Percentiles rank a stretch among this genome's conserved stretches.
phyloP scores from a whole-genome alignment of 345 rosid species.

The Brassica cretica region DNA sequence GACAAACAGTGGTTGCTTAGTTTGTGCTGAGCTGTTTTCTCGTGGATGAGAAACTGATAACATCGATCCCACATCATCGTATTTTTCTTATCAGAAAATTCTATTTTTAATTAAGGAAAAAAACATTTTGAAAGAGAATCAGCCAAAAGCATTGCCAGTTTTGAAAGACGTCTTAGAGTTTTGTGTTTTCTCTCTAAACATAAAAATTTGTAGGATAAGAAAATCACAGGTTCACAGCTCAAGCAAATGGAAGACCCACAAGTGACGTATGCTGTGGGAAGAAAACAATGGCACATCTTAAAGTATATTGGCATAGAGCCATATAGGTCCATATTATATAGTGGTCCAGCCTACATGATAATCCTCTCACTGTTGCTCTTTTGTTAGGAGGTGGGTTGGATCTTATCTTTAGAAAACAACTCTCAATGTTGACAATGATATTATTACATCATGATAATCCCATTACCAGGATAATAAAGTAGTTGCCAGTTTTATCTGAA shows the following conservation, averaged over 20 bases:
- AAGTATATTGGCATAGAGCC: neutral
- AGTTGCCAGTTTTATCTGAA: neutral
- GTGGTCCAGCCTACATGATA: neutral
- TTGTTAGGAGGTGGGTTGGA: slow-evolving; percentile 7
- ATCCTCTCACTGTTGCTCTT: neutral
- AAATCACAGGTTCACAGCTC: neutral
- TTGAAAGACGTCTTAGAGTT: neutral
- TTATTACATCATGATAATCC: neutral
- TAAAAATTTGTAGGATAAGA: neutral
- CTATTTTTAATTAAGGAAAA: neutral
- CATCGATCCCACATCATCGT: neutral
- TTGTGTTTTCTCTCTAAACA: neutral
- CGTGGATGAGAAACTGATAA: slow-evolving; percentile 29
- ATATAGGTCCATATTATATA: neutral
- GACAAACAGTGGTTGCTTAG: slow-evolving; percentile 22
- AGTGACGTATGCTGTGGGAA: neutral
- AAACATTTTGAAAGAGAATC: neutral
- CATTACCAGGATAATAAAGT: neutral
- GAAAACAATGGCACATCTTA: neutral
- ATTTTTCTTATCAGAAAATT: neutral
- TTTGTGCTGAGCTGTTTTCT: slow-evolving; percentile 32
- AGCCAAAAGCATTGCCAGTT: neutral
- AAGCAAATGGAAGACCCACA: slow-evolving; percentile 11
- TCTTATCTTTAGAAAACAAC: slow-evolving; percentile 31
- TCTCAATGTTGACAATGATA: slow-evolving; percentile 9